Evolutionary conservation across 1,284 basidiomycete species (phyloP).

Genomic region (Sporisorium sorghi): DNA sequence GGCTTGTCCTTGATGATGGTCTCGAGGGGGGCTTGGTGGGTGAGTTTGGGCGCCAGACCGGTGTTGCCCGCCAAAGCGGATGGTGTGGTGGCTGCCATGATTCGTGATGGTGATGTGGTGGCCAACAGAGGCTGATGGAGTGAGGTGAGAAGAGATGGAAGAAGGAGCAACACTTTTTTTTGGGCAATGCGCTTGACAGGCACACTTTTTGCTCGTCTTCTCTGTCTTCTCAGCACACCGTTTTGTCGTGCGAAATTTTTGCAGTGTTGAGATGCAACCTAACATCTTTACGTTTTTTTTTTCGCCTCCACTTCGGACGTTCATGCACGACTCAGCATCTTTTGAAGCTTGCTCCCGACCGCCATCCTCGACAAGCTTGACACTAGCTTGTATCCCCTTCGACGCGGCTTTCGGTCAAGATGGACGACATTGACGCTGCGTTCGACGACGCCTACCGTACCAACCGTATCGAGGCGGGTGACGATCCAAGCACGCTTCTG

Average conservation of each 20-base stretch:
- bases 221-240: not conserved
- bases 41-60: conserved; percentile 9
- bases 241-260: conserved; percentile 24
- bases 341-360: not conserved
- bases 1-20: conserved; percentile 49
- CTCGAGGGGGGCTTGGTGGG: conserved; percentile 41
- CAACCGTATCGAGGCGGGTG: conserved; percentile 40
- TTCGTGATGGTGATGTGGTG: conserved; percentile 1
- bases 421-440: conserved; percentile 40
- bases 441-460: conserved; percentile 57
- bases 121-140: conserved; percentile 1
- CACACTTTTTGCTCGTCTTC: conserved; percentile 12
- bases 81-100: conserved; percentile 4
- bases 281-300: not conserved
- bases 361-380: not conserved
- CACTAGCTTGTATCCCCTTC: not conserved
- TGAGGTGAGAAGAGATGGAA: not conserved
- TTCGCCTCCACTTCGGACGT: conserved; percentile 21
- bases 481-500: conserved; percentile 42
- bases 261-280: not conserved
- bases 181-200: not conserved
- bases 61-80: not conserved
- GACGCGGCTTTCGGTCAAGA: not conserved
- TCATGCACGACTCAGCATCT: conserved; percentile 34
- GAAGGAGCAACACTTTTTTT: conserved; percentile 9